Evolutionary conservation across 1,284 basidiomycete genomes (phyloP).

Genomic region (Veloboletus limbatus): DNA sequence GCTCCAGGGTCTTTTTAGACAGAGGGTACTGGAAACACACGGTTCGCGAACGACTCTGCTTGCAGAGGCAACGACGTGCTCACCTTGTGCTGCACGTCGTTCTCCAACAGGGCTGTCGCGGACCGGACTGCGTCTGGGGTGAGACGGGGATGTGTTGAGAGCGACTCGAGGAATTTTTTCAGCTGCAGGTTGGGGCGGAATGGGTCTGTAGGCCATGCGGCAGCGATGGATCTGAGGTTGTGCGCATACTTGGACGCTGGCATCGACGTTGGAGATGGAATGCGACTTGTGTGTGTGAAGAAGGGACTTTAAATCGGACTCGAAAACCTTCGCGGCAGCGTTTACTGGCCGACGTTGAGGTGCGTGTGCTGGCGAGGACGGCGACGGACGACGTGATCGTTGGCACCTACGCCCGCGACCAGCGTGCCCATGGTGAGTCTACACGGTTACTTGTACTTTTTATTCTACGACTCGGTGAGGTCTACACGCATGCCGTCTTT

Average conservation of each 20-base stretch:
- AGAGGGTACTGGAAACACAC: constrained; percentile 52
- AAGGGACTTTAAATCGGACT: constrained; percentile 23
- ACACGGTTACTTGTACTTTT: too few species aligned
- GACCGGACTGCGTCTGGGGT: constrained; percentile 57
- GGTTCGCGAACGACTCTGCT: not conserved
- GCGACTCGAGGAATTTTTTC: constrained; percentile 56
- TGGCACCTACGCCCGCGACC: too few species aligned
- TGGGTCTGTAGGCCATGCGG: constrained; percentile 63
- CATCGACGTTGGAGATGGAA: constrained; percentile 16
- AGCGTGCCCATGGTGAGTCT: too few species aligned
- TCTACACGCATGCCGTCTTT: too few species aligned
- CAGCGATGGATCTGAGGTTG: constrained; percentile 51
- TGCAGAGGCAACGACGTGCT: not conserved
- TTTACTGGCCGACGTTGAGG: too few species aligned
- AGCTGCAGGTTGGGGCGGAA: constrained; percentile 74
- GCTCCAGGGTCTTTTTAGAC: constrained; percentile 58
- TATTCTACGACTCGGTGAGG: too few species aligned
- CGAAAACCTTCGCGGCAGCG: constrained; percentile 28
- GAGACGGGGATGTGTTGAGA: constrained; percentile 65
- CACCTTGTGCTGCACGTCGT: constrained; percentile 58
- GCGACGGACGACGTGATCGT: too few species aligned
- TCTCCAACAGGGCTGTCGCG: constrained; percentile 50
- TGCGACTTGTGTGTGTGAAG: not conserved
- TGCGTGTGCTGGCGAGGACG: too few species aligned
- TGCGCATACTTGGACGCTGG: constrained; percentile 43